These are phyloP conservation scores for Apiospora pterosperma DNA, from an alignment of 2,329 filamentous ascomycete genomes.

Conservation along the genomic window DNA sequence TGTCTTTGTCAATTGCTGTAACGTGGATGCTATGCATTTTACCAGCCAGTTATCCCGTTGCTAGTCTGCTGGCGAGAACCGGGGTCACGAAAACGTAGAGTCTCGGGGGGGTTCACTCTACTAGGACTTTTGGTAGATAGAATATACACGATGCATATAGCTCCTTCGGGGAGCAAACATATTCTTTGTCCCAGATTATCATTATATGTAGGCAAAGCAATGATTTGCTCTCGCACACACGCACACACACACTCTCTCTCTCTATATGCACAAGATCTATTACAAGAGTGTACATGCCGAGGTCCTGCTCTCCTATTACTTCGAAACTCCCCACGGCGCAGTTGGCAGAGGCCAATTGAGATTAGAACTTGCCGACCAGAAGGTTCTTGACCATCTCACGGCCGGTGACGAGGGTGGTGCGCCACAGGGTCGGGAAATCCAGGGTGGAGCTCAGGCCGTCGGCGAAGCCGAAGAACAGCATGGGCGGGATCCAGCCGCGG, in stretches of 20 bases:
- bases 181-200: not conserved
- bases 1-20: no score
- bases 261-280: not conserved
- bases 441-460: slow-evolving; percentile 78
- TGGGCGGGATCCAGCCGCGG: slow-evolving; percentile 85
- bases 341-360: not conserved
- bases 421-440: slow-evolving; percentile 81
- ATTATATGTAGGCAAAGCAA: not conserved
- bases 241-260: no score
- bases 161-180: not conserved
- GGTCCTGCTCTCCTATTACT: not conserved
- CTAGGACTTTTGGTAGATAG: not conserved
- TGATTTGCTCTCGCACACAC: not conserved
- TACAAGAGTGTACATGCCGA: not conserved
- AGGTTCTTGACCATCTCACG: slow-evolving; percentile 75
- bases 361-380: slow-evolving; percentile 65
- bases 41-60: no score
- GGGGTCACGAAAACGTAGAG: no score
- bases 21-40: no score
- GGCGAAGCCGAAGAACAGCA: slow-evolving; percentile 87
- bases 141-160: not conserved
- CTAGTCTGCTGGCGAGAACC: no score
- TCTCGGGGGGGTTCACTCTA: no score
- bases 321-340: not conserved
- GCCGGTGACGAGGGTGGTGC: slow-evolving; percentile 70